Conservation (phyloP, 2,329 filamentous ascomycete species). For the Talaromyces sp. region DNA sequence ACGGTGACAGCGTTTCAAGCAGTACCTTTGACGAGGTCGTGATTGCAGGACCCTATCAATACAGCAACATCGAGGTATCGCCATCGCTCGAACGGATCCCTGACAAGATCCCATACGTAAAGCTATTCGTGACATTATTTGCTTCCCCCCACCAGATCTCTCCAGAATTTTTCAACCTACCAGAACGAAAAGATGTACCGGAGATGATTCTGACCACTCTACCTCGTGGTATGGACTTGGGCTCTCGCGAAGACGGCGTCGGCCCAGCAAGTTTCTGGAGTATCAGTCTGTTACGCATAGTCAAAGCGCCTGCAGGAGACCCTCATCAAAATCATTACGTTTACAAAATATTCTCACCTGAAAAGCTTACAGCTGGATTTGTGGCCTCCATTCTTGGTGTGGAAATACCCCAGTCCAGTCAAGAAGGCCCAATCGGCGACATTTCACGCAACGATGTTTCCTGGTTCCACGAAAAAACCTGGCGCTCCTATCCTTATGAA, state of each 20-base stretch:
- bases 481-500: constrained; percentile 81
- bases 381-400: constrained; percentile 49
- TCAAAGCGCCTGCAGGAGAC: constrained; percentile 53
- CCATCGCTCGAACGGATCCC: constrained; percentile 51
- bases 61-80: constrained; percentile 60
- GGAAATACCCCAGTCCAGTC: constrained; percentile 24
- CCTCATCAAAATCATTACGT: constrained; percentile 48
- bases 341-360: constrained; percentile 65
- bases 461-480: constrained; percentile 74
- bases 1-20: constrained; percentile 21
- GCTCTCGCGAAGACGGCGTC: constrained; percentile 50
- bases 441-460: constrained; percentile 52
- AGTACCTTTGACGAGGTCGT: constrained; percentile 70
- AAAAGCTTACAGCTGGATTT: constrained; percentile 46
- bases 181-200: constrained; percentile 54
- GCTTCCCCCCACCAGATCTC: constrained; percentile 71
- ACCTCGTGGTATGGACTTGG: constrained; percentile 47
- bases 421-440: constrained; percentile 31
- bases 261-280: constrained; percentile 80
- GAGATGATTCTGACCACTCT: constrained; percentile 80
- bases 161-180: constrained; percentile 67
- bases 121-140: constrained; percentile 85
- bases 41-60: constrained; percentile 80
- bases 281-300: constrained; percentile 67
- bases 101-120: constrained; percentile 78